A percentile compares a stretch with the other conserved stretches of the same genome.
Evolutionary conservation across 164 flowering plant genomes (phyloP).

Genomic region (Cinnamomum chago): DNA sequence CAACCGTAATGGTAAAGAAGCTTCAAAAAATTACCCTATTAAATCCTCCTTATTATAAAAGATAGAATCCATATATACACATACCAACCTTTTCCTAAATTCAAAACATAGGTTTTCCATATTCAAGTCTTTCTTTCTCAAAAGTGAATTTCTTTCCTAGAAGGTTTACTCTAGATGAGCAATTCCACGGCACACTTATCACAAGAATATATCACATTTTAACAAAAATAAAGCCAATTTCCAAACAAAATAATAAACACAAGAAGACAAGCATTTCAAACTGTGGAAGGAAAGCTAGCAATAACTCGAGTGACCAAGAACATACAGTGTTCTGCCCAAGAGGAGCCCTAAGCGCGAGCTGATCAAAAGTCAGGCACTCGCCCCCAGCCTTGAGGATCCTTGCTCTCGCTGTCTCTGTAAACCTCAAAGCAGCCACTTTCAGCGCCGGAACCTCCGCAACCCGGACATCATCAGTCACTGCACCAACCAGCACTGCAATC

Average conservation of each 20-base stretch:
- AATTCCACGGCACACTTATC: too few relatives aligned
- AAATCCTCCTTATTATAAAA: too few relatives aligned
- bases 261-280: too few relatives aligned
- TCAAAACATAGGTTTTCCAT: too few relatives aligned
- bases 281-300: too few relatives aligned
- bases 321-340: constrained; percentile 71
- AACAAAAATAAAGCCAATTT: background rate
- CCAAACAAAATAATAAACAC: background rate
- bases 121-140: too few relatives aligned
- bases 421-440: constrained; percentile 58
- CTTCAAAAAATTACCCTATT: too few relatives aligned
- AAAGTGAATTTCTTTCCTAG: too few relatives aligned
- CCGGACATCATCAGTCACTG: constrained; percentile 52
- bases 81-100: too few relatives aligned
- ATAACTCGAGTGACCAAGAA: background rate
- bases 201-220: background rate
- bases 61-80: too few relatives aligned
- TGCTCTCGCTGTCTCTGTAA: constrained; percentile 59
- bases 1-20: too few relatives aligned
- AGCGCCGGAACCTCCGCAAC: constrained; percentile 46
- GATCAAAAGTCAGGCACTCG: constrained; percentile 60
- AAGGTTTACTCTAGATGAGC: too few relatives aligned
- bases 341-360: constrained; percentile 65
- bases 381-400: constrained; percentile 67
- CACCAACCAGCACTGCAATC: constrained; percentile 56